Base-by-base conservation (phyloP, 1,284 basidiomycete species). In the Coniferiporia sulphurascens region DNA sequence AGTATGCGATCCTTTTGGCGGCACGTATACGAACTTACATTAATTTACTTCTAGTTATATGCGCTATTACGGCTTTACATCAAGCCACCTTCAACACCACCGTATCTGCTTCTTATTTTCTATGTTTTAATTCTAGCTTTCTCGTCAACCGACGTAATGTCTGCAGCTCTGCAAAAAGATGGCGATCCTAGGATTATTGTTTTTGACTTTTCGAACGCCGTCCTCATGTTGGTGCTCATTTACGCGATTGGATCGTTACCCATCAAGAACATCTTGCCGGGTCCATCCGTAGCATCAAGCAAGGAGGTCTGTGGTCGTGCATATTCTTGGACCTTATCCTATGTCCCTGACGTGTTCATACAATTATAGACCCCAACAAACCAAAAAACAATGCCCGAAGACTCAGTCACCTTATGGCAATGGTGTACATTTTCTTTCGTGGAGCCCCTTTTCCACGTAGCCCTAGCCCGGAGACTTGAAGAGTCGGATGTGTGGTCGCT, bases 351-450 rank as follows among this genome's bases (percentile, higher is more conserved):
- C n/a, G 15, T 12, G 35, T 21, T 48, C 27, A 27, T 27, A 27
- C 27, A 27, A 45, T 51, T 41, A 48, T 62, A 85, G 83, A 69
- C 73, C 10, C 82, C 85, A 3, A 82, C 82, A 6, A 74, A 70
- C 56, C 64, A 67, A 9, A 68, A 79, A 34, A 79, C 83, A 2
- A 78, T 80, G 68, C 85, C 86, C 3, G 91, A 94, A 70, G 91
- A 93, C 68, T 75, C 79, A 58, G 86, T 84, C 46, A 85, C 79
- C n/a, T 73, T 93, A 13, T 88, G 84, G 81, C 76, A 83, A n/a
- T 93, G 91, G 87, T 76, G 83, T 55, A 84, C 82, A 1, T 93
- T 93, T 70, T 79, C 81, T 1, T 94, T 91, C 74, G 79, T 93
- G 49, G 81, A 85, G 65, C 83, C 86, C 0, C 75, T 93, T 51